Evolutionary conservation across 2,329 filamentous ascomycete genomes (phyloP).

Genomic region (Phaeosphaeriaceae sp.): DNA sequence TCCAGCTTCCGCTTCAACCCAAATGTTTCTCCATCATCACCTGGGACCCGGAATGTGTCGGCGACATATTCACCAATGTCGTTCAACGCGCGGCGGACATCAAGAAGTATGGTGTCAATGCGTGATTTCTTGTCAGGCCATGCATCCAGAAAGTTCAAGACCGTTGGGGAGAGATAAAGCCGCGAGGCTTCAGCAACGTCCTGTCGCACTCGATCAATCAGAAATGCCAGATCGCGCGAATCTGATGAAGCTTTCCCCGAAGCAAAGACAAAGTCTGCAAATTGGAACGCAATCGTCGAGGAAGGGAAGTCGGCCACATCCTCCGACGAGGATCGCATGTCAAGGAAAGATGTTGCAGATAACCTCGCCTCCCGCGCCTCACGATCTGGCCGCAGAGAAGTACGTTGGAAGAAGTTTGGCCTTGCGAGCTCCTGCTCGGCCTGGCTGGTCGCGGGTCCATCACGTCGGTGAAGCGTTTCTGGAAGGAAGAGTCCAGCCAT

Average conservation of each 20-base stretch:
- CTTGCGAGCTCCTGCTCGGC: constrained; percentile 8
- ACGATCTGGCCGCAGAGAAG: constrained; percentile 12
- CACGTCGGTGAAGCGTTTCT: constrained; percentile 19
- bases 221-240: constrained; percentile 26
- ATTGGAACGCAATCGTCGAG: constrained; percentile 33
- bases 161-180: constrained; percentile 25
- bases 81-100: constrained; percentile 33
- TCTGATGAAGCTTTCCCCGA: constrained; percentile 33
- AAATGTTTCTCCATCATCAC: constrained; percentile 28
- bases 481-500: constrained; percentile 28
- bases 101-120: constrained; percentile 32
- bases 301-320: constrained; percentile 20
- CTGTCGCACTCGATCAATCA: constrained; percentile 36
- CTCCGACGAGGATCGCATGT: constrained; percentile 12
- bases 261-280: constrained; percentile 33
- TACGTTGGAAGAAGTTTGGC: constrained; percentile 22
- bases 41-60: constrained; percentile 27
- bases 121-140: constrained; percentile 31
- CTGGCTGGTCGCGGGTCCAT: constrained; percentile 3
- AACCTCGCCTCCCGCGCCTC: constrained; percentile 9
- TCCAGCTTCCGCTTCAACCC: constrained; percentile 37
- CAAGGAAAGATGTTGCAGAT: constrained; percentile 7
- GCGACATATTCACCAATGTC: constrained; percentile 38
- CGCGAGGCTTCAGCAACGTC: constrained; percentile 37
- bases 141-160: constrained; percentile 28